A percentile compares a stretch with the other conserved stretches of the same genome.
phyloP scores from a whole-genome alignment of 331 rosid species.

The Arachis monticola region DNA sequence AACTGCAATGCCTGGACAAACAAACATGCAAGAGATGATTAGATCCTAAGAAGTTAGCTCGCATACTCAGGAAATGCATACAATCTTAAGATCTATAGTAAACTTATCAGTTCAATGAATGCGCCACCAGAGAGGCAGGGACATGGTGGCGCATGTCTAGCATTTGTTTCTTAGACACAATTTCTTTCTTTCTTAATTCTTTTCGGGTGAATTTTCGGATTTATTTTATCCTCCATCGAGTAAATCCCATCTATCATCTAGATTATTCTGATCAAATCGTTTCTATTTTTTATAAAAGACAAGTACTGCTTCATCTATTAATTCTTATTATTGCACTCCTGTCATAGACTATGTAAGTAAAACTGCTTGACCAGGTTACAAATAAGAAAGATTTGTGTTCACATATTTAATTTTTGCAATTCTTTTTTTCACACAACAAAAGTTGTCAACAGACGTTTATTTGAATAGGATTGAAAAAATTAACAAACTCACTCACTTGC shows the following conservation, averaged over 20 bases:
- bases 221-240: no score
- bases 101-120: neutral
- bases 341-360: constrained; percentile 16
- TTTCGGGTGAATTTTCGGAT: no score
- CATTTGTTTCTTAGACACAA: no score
- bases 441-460: constrained; percentile 15
- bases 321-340: constrained; percentile 12
- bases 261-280: no score
- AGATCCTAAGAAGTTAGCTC: constrained; percentile 6
- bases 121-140: no score
- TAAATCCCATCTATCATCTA: no score
- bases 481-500: constrained; percentile 57
- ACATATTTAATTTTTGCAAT: neutral
- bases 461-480: neutral
- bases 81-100: neutral
- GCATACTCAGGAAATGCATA: neutral
- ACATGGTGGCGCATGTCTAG: no score
- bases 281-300: neutral
- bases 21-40: constrained; percentile 16
- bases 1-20: constrained; percentile 85
- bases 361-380: constrained; percentile 9
- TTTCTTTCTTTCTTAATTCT: no score
- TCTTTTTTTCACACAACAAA: neutral
- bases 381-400: neutral
- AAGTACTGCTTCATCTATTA: neutral